Conservation (phyloP, 345 rosid species). For the Euclidium syriacum region DNA sequence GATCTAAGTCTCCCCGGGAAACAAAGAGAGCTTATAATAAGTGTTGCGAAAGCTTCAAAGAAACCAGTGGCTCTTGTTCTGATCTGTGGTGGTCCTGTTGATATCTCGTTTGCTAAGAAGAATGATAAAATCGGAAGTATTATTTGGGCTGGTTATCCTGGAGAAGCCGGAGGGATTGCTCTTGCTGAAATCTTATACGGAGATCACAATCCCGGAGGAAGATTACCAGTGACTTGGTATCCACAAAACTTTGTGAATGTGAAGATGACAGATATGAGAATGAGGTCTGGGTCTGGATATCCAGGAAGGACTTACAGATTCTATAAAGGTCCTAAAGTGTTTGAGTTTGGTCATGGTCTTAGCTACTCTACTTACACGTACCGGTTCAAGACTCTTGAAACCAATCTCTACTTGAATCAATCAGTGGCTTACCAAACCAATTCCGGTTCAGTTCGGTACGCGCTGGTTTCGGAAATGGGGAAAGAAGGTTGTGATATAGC, state of each 20-base stretch:
- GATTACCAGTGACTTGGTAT: constrained; percentile 88
- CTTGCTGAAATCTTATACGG: constrained; percentile 84
- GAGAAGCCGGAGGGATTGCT: constrained; percentile 79
- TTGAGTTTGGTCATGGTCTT: constrained; percentile 67
- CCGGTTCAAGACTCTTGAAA: constrained; percentile 30
- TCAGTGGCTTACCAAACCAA: constrained; percentile 21
- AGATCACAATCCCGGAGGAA: constrained; percentile 91
- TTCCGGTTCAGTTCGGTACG: constrained; percentile 19
- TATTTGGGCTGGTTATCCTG: constrained; percentile 96
- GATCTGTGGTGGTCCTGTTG: constrained; percentile 82
- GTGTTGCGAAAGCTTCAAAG: constrained; percentile 62
- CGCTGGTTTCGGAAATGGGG: constrained; percentile 48
- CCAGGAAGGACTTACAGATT: constrained; percentile 91
- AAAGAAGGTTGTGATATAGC: constrained; percentile 37
- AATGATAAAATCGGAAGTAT: constrained; percentile 60
- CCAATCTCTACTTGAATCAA: constrained; percentile 35
- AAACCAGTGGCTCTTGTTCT: constrained; percentile 65
- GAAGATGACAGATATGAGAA: constrained; percentile 86
- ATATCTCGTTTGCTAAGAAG: constrained; percentile 55
- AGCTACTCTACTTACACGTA: constrained; percentile 70
- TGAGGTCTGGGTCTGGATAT: constrained; percentile 65
- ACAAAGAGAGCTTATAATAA: constrained; percentile 58
- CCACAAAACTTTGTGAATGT: constrained; percentile 58
- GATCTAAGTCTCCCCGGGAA: constrained; percentile 67
- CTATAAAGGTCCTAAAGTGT: constrained; percentile 60